Evolutionary conservation across 2,329 filamentous ascomycete genomes (phyloP).

Genomic region (Didymosphaeria variabile): DNA sequence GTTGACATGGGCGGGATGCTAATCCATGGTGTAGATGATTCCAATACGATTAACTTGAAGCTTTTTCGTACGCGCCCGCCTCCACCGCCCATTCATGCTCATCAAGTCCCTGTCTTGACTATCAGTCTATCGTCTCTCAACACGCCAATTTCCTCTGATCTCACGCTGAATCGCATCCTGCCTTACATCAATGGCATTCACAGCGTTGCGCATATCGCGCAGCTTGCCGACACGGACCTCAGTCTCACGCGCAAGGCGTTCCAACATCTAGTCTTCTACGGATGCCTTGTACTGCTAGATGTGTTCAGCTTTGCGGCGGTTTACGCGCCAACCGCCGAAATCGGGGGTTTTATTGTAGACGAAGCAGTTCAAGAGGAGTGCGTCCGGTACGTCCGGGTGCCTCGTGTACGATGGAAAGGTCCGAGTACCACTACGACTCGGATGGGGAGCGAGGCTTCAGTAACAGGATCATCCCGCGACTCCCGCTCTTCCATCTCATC

Average conservation of each 20-base stretch:
- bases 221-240: conserved; percentile 84
- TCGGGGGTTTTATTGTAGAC: conserved; percentile 82
- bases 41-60: conserved; percentile 96
- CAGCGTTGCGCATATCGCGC: conserved; percentile 86
- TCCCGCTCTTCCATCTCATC: conserved; percentile 33
- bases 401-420: conserved; percentile 43
- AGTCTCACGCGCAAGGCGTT: conserved; percentile 86
- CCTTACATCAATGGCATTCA: conserved; percentile 90
- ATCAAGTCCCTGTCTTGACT: conserved; percentile 86
- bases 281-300: conserved; percentile 87
- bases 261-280: conserved; percentile 91
- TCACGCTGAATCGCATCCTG: conserved; percentile 81
- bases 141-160: conserved; percentile 69
- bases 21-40: conserved; percentile 69
- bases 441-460: conserved; percentile 29
- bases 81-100: conserved; percentile 80
- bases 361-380: conserved; percentile 85
- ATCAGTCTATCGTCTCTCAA: conserved; percentile 55
- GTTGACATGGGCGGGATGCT: neutral
- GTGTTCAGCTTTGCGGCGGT: conserved; percentile 94
- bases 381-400: conserved; percentile 74
- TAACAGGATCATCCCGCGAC: conserved; percentile 23
- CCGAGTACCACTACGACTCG: conserved; percentile 14
- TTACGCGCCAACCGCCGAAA: conserved; percentile 82
- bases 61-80: conserved; percentile 84